Base-by-base conservation (phyloP, 75 land plant species). In the Ceratopteris richardii region DNA sequence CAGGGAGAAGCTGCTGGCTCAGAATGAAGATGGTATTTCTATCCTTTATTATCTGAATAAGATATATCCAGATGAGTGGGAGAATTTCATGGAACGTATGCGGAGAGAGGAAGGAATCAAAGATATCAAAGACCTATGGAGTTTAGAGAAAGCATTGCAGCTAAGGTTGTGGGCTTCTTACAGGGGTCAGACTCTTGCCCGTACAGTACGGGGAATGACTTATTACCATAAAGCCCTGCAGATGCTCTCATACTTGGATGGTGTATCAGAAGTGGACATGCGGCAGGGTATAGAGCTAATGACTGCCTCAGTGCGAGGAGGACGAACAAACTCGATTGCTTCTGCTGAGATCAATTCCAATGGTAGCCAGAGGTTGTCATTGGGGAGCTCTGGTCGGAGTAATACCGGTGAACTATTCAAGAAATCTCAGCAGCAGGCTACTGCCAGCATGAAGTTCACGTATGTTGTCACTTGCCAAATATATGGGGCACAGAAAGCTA, bases 191-290 rank as follows among this genome's bases (percentile, higher is more conserved):
- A 92, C 98, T 30, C 77, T 92, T 51, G 44, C 78, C 7, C 86
- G 98, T 0, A 88, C 98, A 26, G 94, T 92, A 0, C 77, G 98
- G 56, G 98, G 98, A 47, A 88, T 92, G 98, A 88, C 87, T 88
- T 92, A 92, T 56, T 88, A 92, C 62, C 70, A 79, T 55, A 77
- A 68, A 57, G 97, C 97, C 33, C 81, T 92, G 1, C 71, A 80
- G 57, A 64, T 92, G 78, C 78, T 85, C 25, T 81, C 86, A 16
- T 92, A 76, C 64, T 72, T 92, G 21, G 98, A 92, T 79, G 67
- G 76, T 46, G 89, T 95, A 7, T 80, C 97, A 40, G 97, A 92
- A 76, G 78, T 81, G 62, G 97, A 92, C 51, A 67, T 92, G 23
- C 57, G 61, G 36, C 76, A 85, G 55, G 80, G 83, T 21, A 59